Base-by-base conservation (phyloP, 192 early-diverging fungal species). In the Chytriomyces hyalinus region DNA sequence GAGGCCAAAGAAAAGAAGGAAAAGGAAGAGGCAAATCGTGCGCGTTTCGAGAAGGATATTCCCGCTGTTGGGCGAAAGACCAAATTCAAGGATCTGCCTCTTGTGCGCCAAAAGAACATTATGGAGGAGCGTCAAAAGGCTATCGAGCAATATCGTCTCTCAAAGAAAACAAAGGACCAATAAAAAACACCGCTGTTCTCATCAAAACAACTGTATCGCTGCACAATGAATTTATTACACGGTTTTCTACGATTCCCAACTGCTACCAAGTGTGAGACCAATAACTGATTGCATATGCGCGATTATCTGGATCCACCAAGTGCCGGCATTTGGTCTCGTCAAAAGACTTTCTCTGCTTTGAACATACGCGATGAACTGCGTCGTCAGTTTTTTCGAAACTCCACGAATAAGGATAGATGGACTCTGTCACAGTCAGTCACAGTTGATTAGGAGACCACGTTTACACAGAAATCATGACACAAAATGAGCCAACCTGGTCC, bases 1-100 rank as follows among this genome's bases (percentile, higher is more conserved):
- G 73, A 80, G 44, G 83, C 78, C 24, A 22, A 78, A 13, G 72
- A 43, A 49, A 85, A 83, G 65, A 74, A 77, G 47, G 76, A 84
- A 65, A 86, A 89, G 64, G 84, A 90, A 24, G 76, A 80, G 6
- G 78, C 75, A 60, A 65, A 61, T 61, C 11, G 17, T 11, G 20
- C 76, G 48, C 24, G 67, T 6, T 70, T 73, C 15, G 76, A 78
- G 57, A 44, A 70, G n/a, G 60, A 70, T 8, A 63, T 86, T 0
- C 74, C 66, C 0, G 67, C 79, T n/a, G 78, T 87, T 43, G 82
- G 87, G 5, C 61, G 84, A 53, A 84, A 88, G 65, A 70, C 28
- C 15, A 77, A 77, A 47, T 49, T 77, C 8, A 65, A 62, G 61
- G 66, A 74, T 49, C 24, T 67, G 43, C 76, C 76, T 17, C 44